phyloP scores from a whole-genome alignment of 306 rosid species.

The Begonia fuchsioides region DNA sequence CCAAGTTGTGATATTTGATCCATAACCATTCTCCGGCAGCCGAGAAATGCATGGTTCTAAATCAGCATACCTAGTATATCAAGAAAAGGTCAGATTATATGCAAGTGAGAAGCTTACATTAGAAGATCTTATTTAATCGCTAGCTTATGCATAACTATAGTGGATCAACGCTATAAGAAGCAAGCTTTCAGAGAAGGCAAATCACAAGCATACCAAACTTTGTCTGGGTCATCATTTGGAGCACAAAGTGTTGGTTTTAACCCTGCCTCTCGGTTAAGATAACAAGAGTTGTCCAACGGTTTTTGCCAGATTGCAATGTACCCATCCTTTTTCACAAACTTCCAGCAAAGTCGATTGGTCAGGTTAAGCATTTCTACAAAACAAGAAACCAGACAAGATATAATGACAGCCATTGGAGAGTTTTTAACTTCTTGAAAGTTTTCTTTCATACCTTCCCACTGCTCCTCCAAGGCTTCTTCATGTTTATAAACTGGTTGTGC shows the following conservation, averaged over 20 bases:
- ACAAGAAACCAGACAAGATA: conserved; percentile 5
- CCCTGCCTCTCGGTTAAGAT: conserved; percentile 37
- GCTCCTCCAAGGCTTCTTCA: conserved; percentile 49
- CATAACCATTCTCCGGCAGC: conserved; percentile 49
- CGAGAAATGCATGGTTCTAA: conserved; percentile 58
- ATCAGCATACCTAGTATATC: conserved; percentile 38
- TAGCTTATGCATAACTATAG: too few relatives aligned
- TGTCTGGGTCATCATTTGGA: conserved; percentile 59
- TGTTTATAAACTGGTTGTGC: conserved; percentile 80
- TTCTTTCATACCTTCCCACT: conserved; percentile 63
- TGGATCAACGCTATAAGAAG: too few relatives aligned
- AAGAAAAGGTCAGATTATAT: too few relatives aligned
- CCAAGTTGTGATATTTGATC: conserved; percentile 58
- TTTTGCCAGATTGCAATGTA: conserved; percentile 81
- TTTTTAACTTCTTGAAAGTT: not conserved
- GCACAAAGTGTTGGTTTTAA: conserved; percentile 62
- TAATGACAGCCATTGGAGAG: conserved; percentile 1
- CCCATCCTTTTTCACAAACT: conserved; percentile 64
- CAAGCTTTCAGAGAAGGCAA: too few relatives aligned
- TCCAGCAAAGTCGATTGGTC: conserved; percentile 66
- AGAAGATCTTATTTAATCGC: too few relatives aligned
- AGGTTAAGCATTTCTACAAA: conserved; percentile 57
- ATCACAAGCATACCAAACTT: conserved; percentile 46
- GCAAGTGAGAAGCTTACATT: too few relatives aligned
- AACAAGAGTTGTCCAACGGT: conserved; percentile 70